These are phyloP conservation scores for Cydonia oblonga DNA, from an alignment of 331 rosid genomes.

Conservation along the genomic window DNA sequence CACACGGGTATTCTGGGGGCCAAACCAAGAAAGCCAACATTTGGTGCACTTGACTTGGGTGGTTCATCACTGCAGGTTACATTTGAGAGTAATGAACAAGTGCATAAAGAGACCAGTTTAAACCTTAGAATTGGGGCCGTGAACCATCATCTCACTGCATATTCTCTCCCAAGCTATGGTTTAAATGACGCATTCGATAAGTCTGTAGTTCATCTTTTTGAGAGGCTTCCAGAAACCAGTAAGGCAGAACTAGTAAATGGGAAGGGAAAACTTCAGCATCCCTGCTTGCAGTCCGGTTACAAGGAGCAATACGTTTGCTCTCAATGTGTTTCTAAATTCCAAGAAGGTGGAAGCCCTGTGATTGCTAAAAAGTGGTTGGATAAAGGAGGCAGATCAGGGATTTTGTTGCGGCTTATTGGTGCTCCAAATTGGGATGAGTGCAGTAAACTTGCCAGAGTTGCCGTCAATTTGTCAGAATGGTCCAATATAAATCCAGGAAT, in stretches of 20 bases:
- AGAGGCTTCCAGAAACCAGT: slow-evolving; percentile 27
- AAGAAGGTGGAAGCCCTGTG: slow-evolving; percentile 36
- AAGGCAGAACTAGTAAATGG: slow-evolving; percentile 27
- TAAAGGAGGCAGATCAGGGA: slow-evolving; percentile 32
- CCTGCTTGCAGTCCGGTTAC: slow-evolving; percentile 82
- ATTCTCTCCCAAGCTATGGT: slow-evolving; percentile 79
- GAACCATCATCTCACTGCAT: slow-evolving; percentile 79
- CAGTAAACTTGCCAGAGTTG: slow-evolving; percentile 53
- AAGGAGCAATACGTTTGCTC: slow-evolving; percentile 52
- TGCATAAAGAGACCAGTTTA: slow-evolving; percentile 47
- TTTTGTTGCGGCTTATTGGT: slow-evolving; percentile 47
- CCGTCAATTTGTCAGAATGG: slow-evolving; percentile 85
- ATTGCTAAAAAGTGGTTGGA: slow-evolving; percentile 20
- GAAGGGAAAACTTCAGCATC: slow-evolving; percentile 59
- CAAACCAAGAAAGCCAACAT: slow-evolving; percentile 65
- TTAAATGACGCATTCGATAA: slow-evolving; percentile 83
- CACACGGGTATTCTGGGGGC: slow-evolving; percentile 49
- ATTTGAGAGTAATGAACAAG: slow-evolving; percentile 66
- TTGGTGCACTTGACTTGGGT: slow-evolving; percentile 90
- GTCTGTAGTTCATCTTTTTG: slow-evolving; percentile 59
- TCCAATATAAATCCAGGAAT: slow-evolving; percentile 40
- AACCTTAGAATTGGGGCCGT: slow-evolving; percentile 73
- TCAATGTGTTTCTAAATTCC: slow-evolving; percentile 30
- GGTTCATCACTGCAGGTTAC: slow-evolving; percentile 97
- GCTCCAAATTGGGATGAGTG: slow-evolving; percentile 85